Conservation (phyloP, 257 asterid species). For the Penstemon eatonii region DNA sequence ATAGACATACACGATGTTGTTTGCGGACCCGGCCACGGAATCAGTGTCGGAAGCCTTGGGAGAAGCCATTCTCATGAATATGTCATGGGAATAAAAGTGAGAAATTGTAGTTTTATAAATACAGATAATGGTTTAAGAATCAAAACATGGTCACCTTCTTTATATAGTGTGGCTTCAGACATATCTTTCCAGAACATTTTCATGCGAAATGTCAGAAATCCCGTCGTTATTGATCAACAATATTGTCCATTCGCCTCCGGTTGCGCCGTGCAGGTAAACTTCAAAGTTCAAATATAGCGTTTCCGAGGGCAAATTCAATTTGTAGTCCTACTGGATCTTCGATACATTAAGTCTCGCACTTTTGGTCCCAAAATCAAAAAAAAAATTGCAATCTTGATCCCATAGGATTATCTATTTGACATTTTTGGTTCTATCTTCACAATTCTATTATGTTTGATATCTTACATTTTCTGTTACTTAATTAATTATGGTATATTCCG, state of each 20-base stretch:
- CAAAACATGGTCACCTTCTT: constrained; percentile 66
- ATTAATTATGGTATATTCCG: background rate
- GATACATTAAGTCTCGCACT: too few species aligned
- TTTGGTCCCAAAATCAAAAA: too few species aligned
- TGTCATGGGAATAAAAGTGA: constrained; percentile 40
- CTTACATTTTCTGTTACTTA: too few species aligned
- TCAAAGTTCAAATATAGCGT: background rate
- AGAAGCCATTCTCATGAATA: constrained; percentile 27
- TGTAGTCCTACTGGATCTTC: too few species aligned
- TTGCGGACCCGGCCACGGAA: constrained; percentile 85
- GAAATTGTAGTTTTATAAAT: constrained; percentile 43
- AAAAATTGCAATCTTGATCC: too few species aligned
- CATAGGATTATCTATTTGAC: too few species aligned
- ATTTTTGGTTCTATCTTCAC: too few species aligned
- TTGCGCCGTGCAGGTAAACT: constrained; percentile 40
- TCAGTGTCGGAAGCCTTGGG: constrained; percentile 73
- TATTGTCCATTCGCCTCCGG: constrained; percentile 44
- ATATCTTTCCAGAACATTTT: constrained; percentile 43
- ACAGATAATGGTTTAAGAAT: constrained; percentile 69
- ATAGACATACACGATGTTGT: constrained; percentile 39
- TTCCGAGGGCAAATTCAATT: too few species aligned
- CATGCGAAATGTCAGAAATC: constrained; percentile 54
- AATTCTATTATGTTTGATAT: background rate
- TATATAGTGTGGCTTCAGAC: constrained; percentile 38
- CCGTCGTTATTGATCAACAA: constrained; percentile 64